A percentile compares a stretch with the other conserved stretches of the same genome.
Evolutionary conservation across 352 stramenopile species (phyloP).

Genomic region (Globisporangium sylvaticum): DNA sequence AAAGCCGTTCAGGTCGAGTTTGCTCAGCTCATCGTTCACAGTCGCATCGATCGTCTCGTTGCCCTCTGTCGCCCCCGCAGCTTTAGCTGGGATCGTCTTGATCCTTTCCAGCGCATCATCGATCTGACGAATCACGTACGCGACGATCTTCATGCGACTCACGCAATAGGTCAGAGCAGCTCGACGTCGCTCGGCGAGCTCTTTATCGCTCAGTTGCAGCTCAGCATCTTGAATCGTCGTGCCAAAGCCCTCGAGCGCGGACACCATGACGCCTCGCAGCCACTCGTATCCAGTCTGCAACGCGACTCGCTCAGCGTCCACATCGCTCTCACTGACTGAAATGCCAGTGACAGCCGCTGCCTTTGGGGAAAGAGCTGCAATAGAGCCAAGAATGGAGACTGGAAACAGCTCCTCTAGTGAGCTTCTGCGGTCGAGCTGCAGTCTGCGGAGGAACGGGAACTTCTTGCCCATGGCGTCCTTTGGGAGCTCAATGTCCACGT

Average conservation of each 20-base stretch:
- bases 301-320: conserved; percentile 1
- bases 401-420: conserved; percentile 53
- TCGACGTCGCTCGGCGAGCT: conserved; percentile 23
- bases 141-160: conserved; percentile 41
- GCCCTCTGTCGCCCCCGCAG: not conserved
- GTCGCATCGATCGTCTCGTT: not conserved
- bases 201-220: conserved; percentile 16
- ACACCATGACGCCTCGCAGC: conserved; percentile 16
- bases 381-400: not conserved
- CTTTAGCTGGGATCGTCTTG: not conserved
- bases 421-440: conserved; percentile 45
- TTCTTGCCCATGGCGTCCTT: conserved; percentile 30
- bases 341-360: not conserved
- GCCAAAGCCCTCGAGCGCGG: conserved; percentile 19
- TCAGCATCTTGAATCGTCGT: conserved; percentile 24
- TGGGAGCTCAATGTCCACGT: conserved; percentile 54
- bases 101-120: conserved; percentile 26
- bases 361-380: not conserved
- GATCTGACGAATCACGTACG: conserved; percentile 32
- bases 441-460: conserved; percentile 43
- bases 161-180: conserved; percentile 45
- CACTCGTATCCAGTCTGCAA: conserved; percentile 8
- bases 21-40: not conserved
- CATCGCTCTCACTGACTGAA: not conserved
- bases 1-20: conserved; percentile 1